Evolutionary conservation across 192 early-diverging fungal genomes (phyloP).

Genomic region (Funneliformis mosseae): DNA sequence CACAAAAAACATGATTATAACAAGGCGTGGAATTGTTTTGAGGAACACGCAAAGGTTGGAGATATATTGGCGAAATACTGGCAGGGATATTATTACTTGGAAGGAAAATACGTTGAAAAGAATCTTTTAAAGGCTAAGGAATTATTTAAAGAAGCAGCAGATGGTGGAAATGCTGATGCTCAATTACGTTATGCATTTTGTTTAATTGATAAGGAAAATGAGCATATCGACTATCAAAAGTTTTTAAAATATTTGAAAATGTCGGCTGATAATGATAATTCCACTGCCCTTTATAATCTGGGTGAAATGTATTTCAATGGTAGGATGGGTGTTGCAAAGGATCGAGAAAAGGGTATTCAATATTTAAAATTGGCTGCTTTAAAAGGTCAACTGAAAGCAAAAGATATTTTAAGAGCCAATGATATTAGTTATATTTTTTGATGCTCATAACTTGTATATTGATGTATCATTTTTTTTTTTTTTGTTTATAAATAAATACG

Average conservation of each 20-base stretch:
- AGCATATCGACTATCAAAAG: neutral
- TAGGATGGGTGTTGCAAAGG: neutral
- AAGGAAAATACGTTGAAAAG: constrained; percentile 16
- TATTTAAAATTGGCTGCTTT: constrained; percentile 15
- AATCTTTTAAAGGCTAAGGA: neutral
- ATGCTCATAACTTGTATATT: no score
- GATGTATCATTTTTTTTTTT: no score
- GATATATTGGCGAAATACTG: constrained; percentile 27
- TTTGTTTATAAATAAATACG: no score
- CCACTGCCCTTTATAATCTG: neutral
- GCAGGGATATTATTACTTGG: constrained; percentile 25
- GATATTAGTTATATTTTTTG: no score
- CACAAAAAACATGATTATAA: neutral
- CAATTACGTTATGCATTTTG: constrained; percentile 27
- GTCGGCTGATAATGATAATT: neutral
- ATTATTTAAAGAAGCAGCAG: constrained; percentile 29
- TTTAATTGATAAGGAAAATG: neutral
- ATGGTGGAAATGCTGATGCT: constrained; percentile 24
- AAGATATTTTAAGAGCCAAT: constrained; percentile 40
- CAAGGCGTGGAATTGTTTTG: constrained; percentile 19
- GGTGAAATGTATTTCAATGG: neutral
- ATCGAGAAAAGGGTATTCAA: neutral
- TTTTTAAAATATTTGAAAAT: neutral
- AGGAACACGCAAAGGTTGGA: neutral
- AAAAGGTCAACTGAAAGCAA: neutral